Evolutionary conservation across 2,329 filamentous ascomycete genomes (phyloP), one percentile per base, ranked within the genome.

Genomic region (Pseudocercospora musae): DNA sequence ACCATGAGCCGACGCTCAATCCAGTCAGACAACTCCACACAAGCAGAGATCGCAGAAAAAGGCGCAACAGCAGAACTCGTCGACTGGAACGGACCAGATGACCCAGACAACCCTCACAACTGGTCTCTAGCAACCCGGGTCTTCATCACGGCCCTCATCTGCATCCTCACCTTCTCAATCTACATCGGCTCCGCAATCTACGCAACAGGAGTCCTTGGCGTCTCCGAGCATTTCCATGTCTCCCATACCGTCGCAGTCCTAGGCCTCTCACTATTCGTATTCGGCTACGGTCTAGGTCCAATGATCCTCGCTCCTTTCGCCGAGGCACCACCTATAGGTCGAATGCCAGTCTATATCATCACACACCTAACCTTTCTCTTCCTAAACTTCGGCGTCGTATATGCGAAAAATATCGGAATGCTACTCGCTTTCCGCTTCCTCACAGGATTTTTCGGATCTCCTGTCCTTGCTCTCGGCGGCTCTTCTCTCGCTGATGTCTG

Each of bases 181-280:
- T 84, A 84, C 68, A 76, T 79, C 27, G 80, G 79, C 7, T 80
- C 79, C 3, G 76, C 81, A 0, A 81, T 84, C n/a, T 84, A 83
- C 66, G 78, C 78, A 0, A 75, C 81, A 0, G 79, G 80, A 20
- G 73, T 78, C 6, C 48, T 66, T 3, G 71, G 72, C 2, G 69
- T 84, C n/a, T 74, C 74, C 62, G 61, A 75, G n/a, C 68, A 72
- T 6, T 84, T 84, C 62, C 73, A 74, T 3, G 77, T 81, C 2
- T 75, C 73, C 33, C 67, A 70, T 4, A 75, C 78, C 10, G 80
- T 76, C 9, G 79, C 79, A 0, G 76, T 76, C 0, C 73, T 84
- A 0, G 81, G 81, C 9, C 73, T 84, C n/a, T 78, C 80, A 0
- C 70, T 83, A 0, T 83, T 81, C 65, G 79, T 82, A 1, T 65